Conservation (phyloP, 2,329 filamentous ascomycete species). For the Lecanicillium sp. region DNA sequence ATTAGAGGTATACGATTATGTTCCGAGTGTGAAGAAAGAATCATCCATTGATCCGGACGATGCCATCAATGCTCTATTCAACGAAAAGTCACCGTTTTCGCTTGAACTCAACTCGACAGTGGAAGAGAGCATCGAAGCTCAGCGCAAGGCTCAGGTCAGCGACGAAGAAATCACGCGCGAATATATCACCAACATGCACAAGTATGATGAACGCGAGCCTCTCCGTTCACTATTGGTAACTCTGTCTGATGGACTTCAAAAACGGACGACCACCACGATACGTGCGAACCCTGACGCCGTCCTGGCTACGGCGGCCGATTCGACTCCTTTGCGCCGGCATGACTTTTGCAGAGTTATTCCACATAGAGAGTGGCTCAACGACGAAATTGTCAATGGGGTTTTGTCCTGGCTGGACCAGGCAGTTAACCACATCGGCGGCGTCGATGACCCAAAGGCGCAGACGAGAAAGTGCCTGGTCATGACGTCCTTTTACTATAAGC, state of each 20-base stretch:
- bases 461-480: conserved; percentile 56
- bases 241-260: neutral
- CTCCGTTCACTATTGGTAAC: conserved; percentile 3
- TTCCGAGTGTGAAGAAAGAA: neutral
- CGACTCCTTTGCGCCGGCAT: conserved; percentile 42
- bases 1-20: neutral
- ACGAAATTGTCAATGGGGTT: conserved; percentile 66
- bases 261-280: conserved; percentile 1
- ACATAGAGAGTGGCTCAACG: conserved; percentile 63
- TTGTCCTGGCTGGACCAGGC: conserved; percentile 55
- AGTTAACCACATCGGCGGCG: conserved; percentile 51
- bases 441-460: conserved; percentile 38
- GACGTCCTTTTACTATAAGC: conserved; percentile 60
- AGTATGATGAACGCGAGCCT: neutral
- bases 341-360: conserved; percentile 60
- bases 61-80: conserved; percentile 2
- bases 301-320: conserved; percentile 43
- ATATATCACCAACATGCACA: conserved; percentile 3
- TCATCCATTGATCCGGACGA: neutral
- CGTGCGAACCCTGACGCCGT: conserved; percentile 23
- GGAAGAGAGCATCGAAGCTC: conserved; percentile 1
- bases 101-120: conserved; percentile 5
- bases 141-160: conserved; percentile 3
- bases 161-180: conserved; percentile 8
- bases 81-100: conserved; percentile 6